Base-by-base conservation (phyloP, 257 asterid genomes). In the Solanum raphanifolium region DNA sequence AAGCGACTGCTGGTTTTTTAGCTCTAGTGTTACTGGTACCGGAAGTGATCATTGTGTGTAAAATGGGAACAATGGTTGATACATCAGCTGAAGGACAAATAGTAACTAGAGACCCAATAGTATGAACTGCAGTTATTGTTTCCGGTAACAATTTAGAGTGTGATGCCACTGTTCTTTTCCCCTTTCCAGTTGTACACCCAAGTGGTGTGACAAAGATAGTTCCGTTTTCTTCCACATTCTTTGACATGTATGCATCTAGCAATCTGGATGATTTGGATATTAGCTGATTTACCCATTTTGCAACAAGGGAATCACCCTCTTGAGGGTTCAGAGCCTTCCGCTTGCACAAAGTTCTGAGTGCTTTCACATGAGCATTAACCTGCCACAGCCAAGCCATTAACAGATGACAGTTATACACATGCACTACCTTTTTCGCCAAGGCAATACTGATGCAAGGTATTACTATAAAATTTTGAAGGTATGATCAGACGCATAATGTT, bases 311-410 rank as follows among this genome's bases (percentile, higher is more conserved):
- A 86, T 93, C 94, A 23, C 96, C 95, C 89, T 97, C 98, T 73
- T 91, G 93, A 32, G 87, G 73, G 85, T 88, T 87, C 75, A 87
- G 81, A 87, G 99, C 95, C 93, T 97, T 95, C 85, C 93, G 86
- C 87, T 88, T 93, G 96, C 99, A 95, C 71, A 97, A 89, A 81
- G 99, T 97, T 90, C 90, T 93, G 72, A 97, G 95, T 87, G 98
- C 98, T 93, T 94, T 97, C 82, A 95, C 95, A 87, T 95, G 99
- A 81, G 99, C 99, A 92, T 94, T 94, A 84, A 97, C 99, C 99
- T 97, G 96, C 87, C 90, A 90, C 78, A 92, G 83, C 41, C 69
- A 72, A 38, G 31, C 91, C 52, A 29, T 71, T 58, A 52, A 85
- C 60, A 38, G 41, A 86, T 66, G 32, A 68, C 38, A 65, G 41